Evolutionary conservation across 805 yeast genomes (phyloP), one percentile per base, ranked within the genome.

Genomic region (Candida argentea): DNA sequence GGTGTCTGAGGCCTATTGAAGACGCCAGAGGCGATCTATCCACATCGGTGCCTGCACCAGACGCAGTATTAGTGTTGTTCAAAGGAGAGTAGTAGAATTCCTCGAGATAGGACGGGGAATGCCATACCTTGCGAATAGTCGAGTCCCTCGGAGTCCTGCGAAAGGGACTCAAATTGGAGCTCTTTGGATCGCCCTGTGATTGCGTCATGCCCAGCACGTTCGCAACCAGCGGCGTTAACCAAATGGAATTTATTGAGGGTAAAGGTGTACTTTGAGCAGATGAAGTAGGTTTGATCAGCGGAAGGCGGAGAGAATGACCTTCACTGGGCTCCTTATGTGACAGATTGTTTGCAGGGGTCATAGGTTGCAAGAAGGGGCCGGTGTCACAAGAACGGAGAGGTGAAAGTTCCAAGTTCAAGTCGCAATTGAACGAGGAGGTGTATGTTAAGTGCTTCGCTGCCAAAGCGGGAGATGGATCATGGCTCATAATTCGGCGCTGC

Each of bases 371-470:
- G 24, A 76, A 50, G 5, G 83, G 82, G 2, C 82, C 83, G 3
- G 79, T 69, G 32, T 72, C 78, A 31, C 63, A 61, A 5, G 67
- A 56, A 36, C 71, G 61, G 25, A 73, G 44, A 6, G 84, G 84
- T 14, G 77, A 71, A 13, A 76, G 48, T 42, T 76, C 83, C 36
- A 76, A 65, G 42, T 70, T 76, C 15, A 79, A 71, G 38, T 64
- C 69, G 40, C 80, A 73, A 46, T 78, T 74, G 50, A 76, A 76
- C 8, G 80, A 72, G 14, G 80, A 74, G 3, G 81, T 70, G 43
- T 71, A 72, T 6, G 73, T 66, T 25, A 66, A 47, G 37, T 55
- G 54, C 33, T 57, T 59, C 13, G 60, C 56, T 2, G 64, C 67
- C 21, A 55, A 39, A 24, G n/a, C n/a, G n/a, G n/a, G n/a, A n/a